Evolutionary conservation across 768 basidiomycete species (phyloP).

Genomic region (Lactarius indigo): DNA sequence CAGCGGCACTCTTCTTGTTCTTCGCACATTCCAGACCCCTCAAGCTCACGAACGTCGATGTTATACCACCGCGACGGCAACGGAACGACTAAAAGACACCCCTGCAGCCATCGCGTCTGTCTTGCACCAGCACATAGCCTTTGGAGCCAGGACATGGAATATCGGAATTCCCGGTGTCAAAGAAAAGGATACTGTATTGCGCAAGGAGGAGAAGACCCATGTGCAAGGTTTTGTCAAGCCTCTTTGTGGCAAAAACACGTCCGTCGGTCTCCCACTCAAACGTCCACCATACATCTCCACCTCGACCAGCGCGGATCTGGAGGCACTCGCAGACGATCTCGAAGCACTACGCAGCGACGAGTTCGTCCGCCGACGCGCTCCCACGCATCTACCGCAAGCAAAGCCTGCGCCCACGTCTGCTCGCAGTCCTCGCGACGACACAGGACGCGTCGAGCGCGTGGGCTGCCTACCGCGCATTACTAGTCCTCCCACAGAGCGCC

Average conservation of each 20-base stretch:
- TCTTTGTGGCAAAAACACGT: constrained; percentile 11
- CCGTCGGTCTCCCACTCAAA: constrained; percentile 15
- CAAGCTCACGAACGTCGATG: background rate
- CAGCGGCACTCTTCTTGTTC: constrained; percentile 27
- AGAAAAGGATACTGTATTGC: background rate
- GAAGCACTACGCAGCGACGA: constrained; percentile 3
- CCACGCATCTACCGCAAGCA: constrained; percentile 9
- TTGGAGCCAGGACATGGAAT: constrained; percentile 9
- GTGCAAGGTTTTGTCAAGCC: constrained; percentile 14
- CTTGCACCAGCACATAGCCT: constrained; percentile 18
- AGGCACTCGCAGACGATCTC: constrained; percentile 16
- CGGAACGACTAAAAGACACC: background rate
- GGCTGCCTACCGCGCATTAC: constrained; percentile 41
- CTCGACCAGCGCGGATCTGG: constrained; percentile 13
- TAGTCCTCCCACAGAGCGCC: constrained; percentile 24
- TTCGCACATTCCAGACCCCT: constrained; percentile 1
- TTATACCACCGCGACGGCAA: background rate
- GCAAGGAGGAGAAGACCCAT: background rate
- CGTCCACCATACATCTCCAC: constrained; percentile 5
- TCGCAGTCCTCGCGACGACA: constrained; percentile 14
- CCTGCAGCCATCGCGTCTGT: constrained; percentile 16
- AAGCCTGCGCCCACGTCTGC: constrained; percentile 7
- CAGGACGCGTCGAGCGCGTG: constrained; percentile 33
- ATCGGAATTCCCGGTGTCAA: background rate
- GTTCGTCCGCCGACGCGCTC: background rate